Conservation (phyloP, 2,329 filamentous ascomycete genomes). For the Aureobasidium mangrovei region DNA sequence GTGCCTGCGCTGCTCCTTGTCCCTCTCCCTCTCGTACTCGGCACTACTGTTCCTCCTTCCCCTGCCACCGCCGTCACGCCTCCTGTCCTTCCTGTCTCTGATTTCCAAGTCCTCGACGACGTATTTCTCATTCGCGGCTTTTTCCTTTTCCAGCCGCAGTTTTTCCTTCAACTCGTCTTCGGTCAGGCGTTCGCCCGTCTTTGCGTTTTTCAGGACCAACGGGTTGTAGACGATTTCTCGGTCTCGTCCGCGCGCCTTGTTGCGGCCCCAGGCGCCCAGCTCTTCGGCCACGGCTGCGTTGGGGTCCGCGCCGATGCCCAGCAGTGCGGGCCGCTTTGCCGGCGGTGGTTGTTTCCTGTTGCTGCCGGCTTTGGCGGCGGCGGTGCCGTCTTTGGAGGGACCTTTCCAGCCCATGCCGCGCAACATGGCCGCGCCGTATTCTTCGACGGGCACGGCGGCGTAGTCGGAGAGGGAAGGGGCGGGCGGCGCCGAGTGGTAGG, state of each 20-base stretch:
- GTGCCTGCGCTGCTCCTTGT: not conserved
- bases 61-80: not conserved
- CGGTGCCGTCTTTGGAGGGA: not conserved
- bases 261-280: constrained; percentile 70
- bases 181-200: constrained; percentile 53
- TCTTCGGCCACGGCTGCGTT: constrained; percentile 57
- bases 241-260: constrained; percentile 44
- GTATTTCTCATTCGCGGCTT: not conserved
- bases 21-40: constrained; percentile 9
- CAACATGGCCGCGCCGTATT: constrained; percentile 84
- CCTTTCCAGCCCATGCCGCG: constrained; percentile 94
- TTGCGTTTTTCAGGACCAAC: constrained; percentile 51
- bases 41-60: not conserved
- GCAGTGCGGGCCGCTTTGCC: constrained; percentile 57
- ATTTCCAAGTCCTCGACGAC: not conserved
- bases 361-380: not conserved
- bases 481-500: constrained; percentile 64
- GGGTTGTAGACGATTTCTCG: constrained; percentile 53
- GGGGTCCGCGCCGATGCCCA: constrained; percentile 84
- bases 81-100: constrained; percentile 6
- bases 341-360: constrained; percentile 1
- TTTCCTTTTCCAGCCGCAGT: constrained; percentile 11
- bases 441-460: constrained; percentile 80
- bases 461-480: constrained; percentile 75
- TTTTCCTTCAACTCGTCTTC: constrained; percentile 50